Evolutionary conservation across 2,329 filamentous ascomycete species (phyloP), one percentile per base, ranked within the genome.

Genomic region (Neonectria punicea): DNA sequence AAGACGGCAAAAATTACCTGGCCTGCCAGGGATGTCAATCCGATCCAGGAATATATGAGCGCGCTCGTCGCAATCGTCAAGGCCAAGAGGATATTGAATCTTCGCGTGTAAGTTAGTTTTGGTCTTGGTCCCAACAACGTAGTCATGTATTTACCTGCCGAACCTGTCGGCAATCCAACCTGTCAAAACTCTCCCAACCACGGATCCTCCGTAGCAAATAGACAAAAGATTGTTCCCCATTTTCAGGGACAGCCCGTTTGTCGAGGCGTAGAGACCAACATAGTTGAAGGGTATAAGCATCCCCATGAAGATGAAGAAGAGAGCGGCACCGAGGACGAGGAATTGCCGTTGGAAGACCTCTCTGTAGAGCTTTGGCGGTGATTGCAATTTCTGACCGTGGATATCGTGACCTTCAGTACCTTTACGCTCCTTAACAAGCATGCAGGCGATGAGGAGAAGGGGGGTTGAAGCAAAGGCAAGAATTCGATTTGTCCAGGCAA

Each of bases 181-280:
- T 3, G 85, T 84, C 1, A 81, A 67, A 64, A 88, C 83, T 44
- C 86, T 83, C 4, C 87, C 86, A 25, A 84, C 75, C 9, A 83
- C 79, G 1, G 85, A 87, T 13, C 86, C 86, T 0, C 84, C 83
- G 72, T 91, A 91, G 69, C 90, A 82, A 66, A 91, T 86, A 9
- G 88, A 81, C 6, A 91, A 80, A 39, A 91, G 81, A 69, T 89
- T 90, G 77, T 90, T 89, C 2, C 85, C 83, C 11, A 88, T 78
- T 20, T 82, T 77, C 18, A 76, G 77, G 2, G 83, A 82, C 46
- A 89, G 82, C 9, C 78, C 76, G 1, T 80, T 77, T 0, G 82
- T 75, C 6, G 84, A 77, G 6, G 86, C 87, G 73, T 86, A 90
- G 6, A 85, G 77, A 58, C 87, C 84, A 7, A 78, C 74, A 65